phyloP scores from a whole-genome alignment of 495 filamentous ascomycete species.

The Hypomontagnella monticulosa region DNA sequence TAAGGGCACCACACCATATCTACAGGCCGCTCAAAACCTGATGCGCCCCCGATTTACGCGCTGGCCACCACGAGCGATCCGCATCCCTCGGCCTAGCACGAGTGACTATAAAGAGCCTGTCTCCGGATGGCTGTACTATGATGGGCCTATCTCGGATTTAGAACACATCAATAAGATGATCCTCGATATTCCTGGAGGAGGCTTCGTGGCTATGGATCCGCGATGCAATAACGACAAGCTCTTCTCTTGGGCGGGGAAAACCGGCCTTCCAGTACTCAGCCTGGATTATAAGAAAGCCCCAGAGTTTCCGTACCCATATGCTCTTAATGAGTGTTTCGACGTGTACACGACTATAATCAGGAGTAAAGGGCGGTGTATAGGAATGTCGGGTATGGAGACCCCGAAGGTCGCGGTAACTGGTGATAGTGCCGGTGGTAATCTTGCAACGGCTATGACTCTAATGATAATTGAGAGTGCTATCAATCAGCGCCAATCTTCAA shows the following conservation, averaged over 20 bases:
- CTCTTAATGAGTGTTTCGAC: slow-evolving; percentile 95
- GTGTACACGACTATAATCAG: slow-evolving; percentile 84
- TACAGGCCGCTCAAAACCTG: slow-evolving; percentile 72
- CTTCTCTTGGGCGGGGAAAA: slow-evolving; percentile 85
- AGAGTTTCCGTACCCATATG: slow-evolving; percentile 94
- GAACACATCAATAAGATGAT: slow-evolving; percentile 82
- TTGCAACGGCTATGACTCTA: slow-evolving; percentile 81
- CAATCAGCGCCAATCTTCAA: slow-evolving; percentile 64
- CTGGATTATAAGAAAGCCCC: slow-evolving; percentile 95
- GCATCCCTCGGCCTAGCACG: slow-evolving; percentile 80
- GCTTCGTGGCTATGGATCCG: slow-evolving; percentile 95
- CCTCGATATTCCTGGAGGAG: slow-evolving; percentile 91
- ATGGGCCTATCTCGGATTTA: slow-evolving; percentile 82
- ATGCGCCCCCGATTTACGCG: slow-evolving; percentile 80
- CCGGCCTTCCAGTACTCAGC: slow-evolving; percentile 84
- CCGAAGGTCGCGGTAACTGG: slow-evolving; percentile 86
- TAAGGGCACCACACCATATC: slow-evolving; percentile 85
- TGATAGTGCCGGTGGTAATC: slow-evolving; percentile 92
- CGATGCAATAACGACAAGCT: slow-evolving; percentile 92
- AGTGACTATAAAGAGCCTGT: slow-evolving; percentile 86
- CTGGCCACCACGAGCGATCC: slow-evolving; percentile 80
- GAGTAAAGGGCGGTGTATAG: slow-evolving; percentile 81
- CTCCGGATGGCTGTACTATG: slow-evolving; percentile 91
- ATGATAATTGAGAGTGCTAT: slow-evolving; percentile 84
- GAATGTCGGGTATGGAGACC: slow-evolving; percentile 73